Evolutionary conservation across 768 basidiomycete species (phyloP), one percentile per base, ranked within the genome.

Genomic region (Boletus vermiculosoides): DNA sequence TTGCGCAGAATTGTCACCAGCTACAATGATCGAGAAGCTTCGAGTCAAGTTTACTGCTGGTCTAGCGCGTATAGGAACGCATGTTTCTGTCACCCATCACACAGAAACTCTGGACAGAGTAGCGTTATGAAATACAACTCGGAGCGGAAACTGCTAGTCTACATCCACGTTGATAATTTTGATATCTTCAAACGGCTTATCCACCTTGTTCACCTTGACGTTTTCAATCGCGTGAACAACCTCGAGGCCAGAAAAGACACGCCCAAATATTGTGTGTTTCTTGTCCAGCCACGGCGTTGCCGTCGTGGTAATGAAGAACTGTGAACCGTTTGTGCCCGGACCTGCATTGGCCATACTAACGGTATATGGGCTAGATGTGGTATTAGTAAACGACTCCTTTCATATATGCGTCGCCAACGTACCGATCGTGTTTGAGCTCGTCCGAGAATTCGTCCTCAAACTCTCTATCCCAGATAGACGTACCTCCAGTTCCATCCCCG

Each of bases 281-380:
- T 84, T 88, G 73, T 97, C 93, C 59, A 96, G 76, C 93, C 93
- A 96, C 8, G 94, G 92, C 9, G 91, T 92, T 8, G 94, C 88
- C 3, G 87, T 94, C 5, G 94, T 97, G 9, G 95, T 98, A 70
- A 98, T 93, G 77, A 98, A 99, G 79, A 98, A 99, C 68, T 99
- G 96, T 2, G 92, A 94, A 0, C 94, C 96, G 69, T 98, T 98
- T 36, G 95, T 97, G 45, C 74, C 76, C 8, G 92, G 86, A 5
- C 94, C 95, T 6, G 90, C 91, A 66, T 95, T 94, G 9, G 93
- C 93, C 94, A 97, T 96, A 66, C 92, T 94, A 54, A 98, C 80
- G 4, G 92, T 96, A 69, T 98, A 98, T 0, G 97, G 96, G 53
- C 92, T 94, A 59, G 22, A 59, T 12, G 42, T 12, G 23, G 22